A percentile compares a stretch with the other conserved stretches of the same genome.
These are phyloP conservation scores for Lizanozyma gosingica DNA, from an alignment of 1,139 yeast species.

Conservation along the genomic window DNA sequence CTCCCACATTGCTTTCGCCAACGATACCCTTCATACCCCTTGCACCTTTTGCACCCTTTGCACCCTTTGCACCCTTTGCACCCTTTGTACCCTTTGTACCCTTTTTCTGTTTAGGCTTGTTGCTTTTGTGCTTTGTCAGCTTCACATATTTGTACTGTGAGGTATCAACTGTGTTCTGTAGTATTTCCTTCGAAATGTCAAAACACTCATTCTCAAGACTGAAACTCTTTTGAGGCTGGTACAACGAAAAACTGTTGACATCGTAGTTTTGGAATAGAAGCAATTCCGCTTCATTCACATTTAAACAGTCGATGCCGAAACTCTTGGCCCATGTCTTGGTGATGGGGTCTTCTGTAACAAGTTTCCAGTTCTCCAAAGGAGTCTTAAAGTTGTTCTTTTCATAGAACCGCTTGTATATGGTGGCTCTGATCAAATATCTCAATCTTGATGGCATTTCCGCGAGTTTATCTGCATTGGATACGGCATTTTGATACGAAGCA, in stretches of 20 bases:
- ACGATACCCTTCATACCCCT: slow-evolving; percentile 12
- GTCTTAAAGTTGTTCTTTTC: slow-evolving; percentile 15
- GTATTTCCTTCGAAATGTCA: not conserved
- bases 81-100: not conserved
- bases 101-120: slow-evolving; percentile 4
- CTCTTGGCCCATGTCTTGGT: slow-evolving; percentile 48
- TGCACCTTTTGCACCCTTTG: slow-evolving; percentile 1
- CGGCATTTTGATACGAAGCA: slow-evolving; percentile 17
- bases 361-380: slow-evolving; percentile 32
- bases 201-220: not conserved
- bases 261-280: slow-evolving; percentile 16
- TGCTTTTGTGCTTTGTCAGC: not conserved
- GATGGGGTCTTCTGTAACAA: slow-evolving; percentile 47
- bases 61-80: slow-evolving; percentile 2
- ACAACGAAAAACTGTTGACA: not conserved
- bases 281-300: slow-evolving; percentile 45
- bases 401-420: slow-evolving; percentile 36
- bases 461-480: slow-evolving; percentile 19
- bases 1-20: slow-evolving; percentile 9
- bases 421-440: slow-evolving; percentile 40
- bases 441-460: slow-evolving; percentile 44
- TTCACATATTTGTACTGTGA: not conserved
- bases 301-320: slow-evolving; percentile 43
- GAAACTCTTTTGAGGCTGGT: slow-evolving; percentile 2
- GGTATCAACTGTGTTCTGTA: not conserved